phyloP scores from a whole-genome alignment of 257 asterid genomes.

The Knoxia roxburghii region DNA sequence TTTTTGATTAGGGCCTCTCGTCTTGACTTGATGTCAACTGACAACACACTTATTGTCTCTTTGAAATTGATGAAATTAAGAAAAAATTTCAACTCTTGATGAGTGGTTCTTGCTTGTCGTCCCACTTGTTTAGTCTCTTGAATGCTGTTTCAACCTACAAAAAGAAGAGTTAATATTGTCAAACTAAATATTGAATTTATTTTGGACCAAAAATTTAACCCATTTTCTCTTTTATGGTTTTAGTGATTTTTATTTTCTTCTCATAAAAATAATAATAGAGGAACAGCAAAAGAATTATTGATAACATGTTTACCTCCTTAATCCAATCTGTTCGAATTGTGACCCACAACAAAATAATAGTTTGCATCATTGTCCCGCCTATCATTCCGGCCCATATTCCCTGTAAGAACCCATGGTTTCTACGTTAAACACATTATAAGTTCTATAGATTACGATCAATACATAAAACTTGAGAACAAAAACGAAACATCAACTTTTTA shows the following conservation, averaged over 20 bases:
- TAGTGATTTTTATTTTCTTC: too few species aligned
- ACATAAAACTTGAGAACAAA: too few species aligned
- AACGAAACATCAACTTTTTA: too few species aligned
- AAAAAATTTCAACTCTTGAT: background rate
- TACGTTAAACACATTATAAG: too few species aligned
- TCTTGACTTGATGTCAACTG: too few species aligned
- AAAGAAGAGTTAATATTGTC: background rate
- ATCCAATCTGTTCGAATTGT: constrained; percentile 11
- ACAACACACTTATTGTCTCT: too few species aligned
- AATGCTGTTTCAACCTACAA: constrained; percentile 6
- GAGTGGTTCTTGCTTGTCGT: background rate
- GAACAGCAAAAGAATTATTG: background rate
- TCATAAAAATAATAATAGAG: too few species aligned
- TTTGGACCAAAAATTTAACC: too few species aligned
- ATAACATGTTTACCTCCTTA: background rate
- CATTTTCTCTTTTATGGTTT: too few species aligned
- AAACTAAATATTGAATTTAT: background rate
- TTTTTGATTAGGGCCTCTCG: too few species aligned
- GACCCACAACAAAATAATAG: constrained; percentile 8
- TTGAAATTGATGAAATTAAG: too few species aligned
- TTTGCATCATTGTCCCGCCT: constrained; percentile 7
- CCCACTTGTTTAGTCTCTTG: background rate
- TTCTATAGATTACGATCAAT: too few species aligned
- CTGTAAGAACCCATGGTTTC: background rate
- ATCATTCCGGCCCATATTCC: constrained; percentile 11